Percentiles rank a stretch among this genome's conserved stretches.
Conservation (phyloP, 2,329 filamentous ascomycete species). For the Ciborinia camelliae region DNA sequence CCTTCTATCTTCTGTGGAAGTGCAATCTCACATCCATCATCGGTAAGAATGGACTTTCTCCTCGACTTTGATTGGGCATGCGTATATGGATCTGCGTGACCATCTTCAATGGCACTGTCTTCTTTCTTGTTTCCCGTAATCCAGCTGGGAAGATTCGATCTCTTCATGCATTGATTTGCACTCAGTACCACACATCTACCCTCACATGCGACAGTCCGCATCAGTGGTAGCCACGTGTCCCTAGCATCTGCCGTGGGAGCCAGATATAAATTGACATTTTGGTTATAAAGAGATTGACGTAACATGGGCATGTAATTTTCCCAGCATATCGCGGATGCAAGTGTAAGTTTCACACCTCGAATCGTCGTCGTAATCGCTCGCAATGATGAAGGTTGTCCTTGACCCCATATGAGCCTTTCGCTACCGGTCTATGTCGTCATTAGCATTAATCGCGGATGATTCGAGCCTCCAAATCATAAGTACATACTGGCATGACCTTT, state of each 20-base stretch:
- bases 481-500: conserved; percentile 81
- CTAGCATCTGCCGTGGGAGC: conserved; percentile 85
- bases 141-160: conserved; percentile 55
- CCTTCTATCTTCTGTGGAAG: conserved; percentile 32
- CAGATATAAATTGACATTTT: conserved; percentile 89
- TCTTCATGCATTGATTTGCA: conserved; percentile 75
- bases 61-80: conserved; percentile 11
- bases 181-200: conserved; percentile 82
- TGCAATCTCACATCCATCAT: conserved; percentile 55
- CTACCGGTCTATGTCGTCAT: conserved; percentile 55
- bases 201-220: conserved; percentile 78
- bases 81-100: conserved; percentile 4
- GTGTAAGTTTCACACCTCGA: conserved; percentile 72
- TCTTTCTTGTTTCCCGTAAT: conserved; percentile 41
- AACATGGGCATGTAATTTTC: conserved; percentile 95
- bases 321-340: conserved; percentile 91
- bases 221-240: conserved; percentile 77
- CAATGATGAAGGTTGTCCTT: conserved; percentile 75
- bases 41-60: conserved; percentile 31
- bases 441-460: conserved; percentile 3
- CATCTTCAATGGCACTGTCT: conserved; percentile 12
- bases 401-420: conserved; percentile 84
- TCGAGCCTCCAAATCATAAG: background rate
- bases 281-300: conserved; percentile 76
- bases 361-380: conserved; percentile 76